These are phyloP conservation scores for Metschnikowia peoriensis DNA, from an alignment of 805 yeast species.

Conservation along the genomic window DNA sequence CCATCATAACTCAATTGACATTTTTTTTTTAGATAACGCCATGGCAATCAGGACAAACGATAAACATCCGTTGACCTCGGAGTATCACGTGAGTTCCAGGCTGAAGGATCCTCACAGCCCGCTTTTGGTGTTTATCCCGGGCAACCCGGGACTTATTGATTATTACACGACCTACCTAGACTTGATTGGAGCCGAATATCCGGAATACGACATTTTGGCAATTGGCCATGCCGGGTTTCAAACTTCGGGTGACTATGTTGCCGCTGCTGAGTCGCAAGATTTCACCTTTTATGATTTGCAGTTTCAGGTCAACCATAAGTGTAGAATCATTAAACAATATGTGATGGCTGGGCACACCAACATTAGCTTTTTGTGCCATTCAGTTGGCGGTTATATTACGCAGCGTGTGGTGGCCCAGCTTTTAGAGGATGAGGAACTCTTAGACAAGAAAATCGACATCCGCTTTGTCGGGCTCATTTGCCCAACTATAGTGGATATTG, in stretches of 20 bases:
- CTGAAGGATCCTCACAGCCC: conserved; percentile 20
- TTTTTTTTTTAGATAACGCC: background rate
- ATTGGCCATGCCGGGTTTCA: conserved; percentile 65
- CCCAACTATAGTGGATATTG: conserved; percentile 68
- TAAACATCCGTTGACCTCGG: conserved; percentile 27
- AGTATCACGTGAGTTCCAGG: conserved; percentile 18
- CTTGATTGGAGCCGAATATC: conserved; percentile 38
- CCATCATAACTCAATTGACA: background rate
- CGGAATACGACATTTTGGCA: conserved; percentile 52
- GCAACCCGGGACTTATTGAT: conserved; percentile 73
- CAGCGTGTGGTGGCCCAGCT: conserved; percentile 48
- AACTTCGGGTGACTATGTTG: conserved; percentile 29
- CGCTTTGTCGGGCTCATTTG: conserved; percentile 59
- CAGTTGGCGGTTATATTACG: conserved; percentile 65
- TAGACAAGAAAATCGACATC: conserved; percentile 25
- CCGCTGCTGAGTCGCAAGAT: conserved; percentile 8
- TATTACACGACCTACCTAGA: conserved; percentile 58
- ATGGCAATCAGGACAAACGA: conserved; percentile 12
- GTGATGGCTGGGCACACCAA: conserved; percentile 22
- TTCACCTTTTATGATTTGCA: conserved; percentile 40
- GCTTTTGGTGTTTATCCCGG: conserved; percentile 63
- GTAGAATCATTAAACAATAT: conserved; percentile 43
- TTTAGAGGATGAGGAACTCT: conserved; percentile 22
- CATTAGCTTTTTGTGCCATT: conserved; percentile 60
- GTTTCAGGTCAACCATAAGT: conserved; percentile 60